These are phyloP conservation scores for Gossypium raimondii DNA, from an alignment of 345 rosid genomes.

Conservation along the genomic window DNA sequence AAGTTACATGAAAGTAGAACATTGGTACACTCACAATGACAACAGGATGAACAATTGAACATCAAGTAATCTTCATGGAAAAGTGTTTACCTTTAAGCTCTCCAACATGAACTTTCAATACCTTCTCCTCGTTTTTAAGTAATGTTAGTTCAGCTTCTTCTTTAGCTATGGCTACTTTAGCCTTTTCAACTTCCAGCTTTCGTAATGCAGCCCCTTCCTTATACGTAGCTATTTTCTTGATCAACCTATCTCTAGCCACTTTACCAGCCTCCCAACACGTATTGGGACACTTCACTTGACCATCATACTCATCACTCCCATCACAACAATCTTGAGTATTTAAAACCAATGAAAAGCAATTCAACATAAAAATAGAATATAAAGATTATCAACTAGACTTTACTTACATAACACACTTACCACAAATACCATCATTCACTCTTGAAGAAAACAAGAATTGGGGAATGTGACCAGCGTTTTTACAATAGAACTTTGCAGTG, in stretches of 20 bases:
- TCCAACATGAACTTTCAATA: conserved; percentile 64
- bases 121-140: conserved; percentile 69
- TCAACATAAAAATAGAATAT: neutral
- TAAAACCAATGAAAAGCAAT: neutral
- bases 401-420: conserved; percentile 27
- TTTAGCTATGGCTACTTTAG: conserved; percentile 53
- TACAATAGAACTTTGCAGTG: conserved; percentile 73
- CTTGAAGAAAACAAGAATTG: conserved; percentile 66
- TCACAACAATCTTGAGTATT: conserved; percentile 81
- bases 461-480: conserved; percentile 68
- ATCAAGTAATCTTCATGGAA: conserved; percentile 5
- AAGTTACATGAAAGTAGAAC: neutral
- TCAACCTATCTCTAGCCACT: conserved; percentile 67
- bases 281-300: conserved; percentile 61
- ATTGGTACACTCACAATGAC: neutral
- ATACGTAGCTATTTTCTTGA: conserved; percentile 60
- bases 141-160: conserved; percentile 65
- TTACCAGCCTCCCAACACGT: conserved; percentile 95
- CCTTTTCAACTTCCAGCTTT: conserved; percentile 52
- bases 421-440: conserved; percentile 97
- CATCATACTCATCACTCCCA: conserved; percentile 93
- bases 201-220: conserved; percentile 56
- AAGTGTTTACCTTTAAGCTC: conserved; percentile 64
- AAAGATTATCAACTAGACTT: too few species aligned
- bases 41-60: neutral